Conservation (phyloP, 2,329 filamentous ascomycete genomes). For the Aspergillus ochraceus region DNA sequence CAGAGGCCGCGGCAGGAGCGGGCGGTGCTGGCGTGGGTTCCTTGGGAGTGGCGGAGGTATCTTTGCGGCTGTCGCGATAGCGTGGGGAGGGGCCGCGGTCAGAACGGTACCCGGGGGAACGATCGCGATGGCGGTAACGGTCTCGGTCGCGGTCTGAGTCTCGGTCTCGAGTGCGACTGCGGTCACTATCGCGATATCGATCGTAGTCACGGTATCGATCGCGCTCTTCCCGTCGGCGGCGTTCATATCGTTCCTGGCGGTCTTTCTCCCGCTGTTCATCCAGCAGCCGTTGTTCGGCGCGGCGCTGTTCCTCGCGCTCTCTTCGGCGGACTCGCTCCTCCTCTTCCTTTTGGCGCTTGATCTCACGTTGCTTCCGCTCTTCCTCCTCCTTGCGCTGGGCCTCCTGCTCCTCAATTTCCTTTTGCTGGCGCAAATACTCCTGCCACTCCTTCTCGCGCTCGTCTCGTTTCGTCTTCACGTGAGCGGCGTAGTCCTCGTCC, state of each 20-base stretch:
- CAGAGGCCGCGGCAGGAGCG: constrained; percentile 7
- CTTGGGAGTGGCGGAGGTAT: constrained; percentile 34
- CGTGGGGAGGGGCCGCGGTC: constrained; percentile 32
- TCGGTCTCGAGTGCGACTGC: constrained; percentile 36
- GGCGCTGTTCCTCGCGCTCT: constrained; percentile 50
- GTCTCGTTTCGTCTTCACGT: constrained; percentile 53
- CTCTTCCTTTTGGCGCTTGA: constrained; percentile 45
- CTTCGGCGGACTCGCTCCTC: constrained; percentile 51
- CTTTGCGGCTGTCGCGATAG: constrained; percentile 31
- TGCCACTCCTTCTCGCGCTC: constrained; percentile 53
- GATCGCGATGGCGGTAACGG: constrained; percentile 29
- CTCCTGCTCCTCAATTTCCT: constrained; percentile 50
- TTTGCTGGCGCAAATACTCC: constrained; percentile 52
- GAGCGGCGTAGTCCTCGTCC: constrained; percentile 59
- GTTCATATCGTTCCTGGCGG: constrained; percentile 48
- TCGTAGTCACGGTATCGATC: constrained; percentile 45
- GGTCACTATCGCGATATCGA: constrained; percentile 33
- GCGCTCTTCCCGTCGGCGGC: constrained; percentile 46
- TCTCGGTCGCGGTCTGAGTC: constrained; percentile 25
- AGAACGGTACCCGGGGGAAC: constrained; percentile 33
- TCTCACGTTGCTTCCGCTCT: constrained; percentile 42
- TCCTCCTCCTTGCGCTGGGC: constrained; percentile 44
- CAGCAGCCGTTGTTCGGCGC: constrained; percentile 51
- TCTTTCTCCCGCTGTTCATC: constrained; percentile 55
- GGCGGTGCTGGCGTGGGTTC: constrained; percentile 31